Conservation (phyloP, 2,329 filamentous ascomycete genomes). For the Penicillium fuscoglaucum region DNA sequence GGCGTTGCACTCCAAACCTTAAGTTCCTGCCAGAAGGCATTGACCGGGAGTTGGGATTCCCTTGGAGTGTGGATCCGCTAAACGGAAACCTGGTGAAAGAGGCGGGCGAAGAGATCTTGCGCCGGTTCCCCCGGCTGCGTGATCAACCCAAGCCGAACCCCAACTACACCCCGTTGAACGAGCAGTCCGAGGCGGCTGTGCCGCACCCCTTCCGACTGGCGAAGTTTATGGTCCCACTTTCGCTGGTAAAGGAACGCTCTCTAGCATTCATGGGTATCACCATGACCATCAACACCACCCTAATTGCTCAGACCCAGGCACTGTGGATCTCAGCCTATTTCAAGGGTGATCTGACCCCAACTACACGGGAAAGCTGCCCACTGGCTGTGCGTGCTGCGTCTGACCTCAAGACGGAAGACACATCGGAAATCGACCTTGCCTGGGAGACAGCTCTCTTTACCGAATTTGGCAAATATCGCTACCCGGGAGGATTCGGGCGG, state of each 20-base stretch:
- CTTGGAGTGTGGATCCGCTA: slow-evolving; percentile 38
- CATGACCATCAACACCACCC: slow-evolving; percentile 47
- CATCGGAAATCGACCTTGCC: slow-evolving; percentile 38
- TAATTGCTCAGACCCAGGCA: slow-evolving; percentile 51
- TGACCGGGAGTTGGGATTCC: slow-evolving; percentile 50
- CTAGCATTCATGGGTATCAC: slow-evolving; percentile 53
- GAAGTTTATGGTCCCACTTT: slow-evolving; percentile 49
- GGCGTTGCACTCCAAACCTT: slow-evolving; percentile 53
- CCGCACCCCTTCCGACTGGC: slow-evolving; percentile 51
- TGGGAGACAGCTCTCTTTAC: slow-evolving; percentile 63
- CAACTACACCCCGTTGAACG: slow-evolving; percentile 32
- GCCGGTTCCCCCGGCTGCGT: slow-evolving; percentile 52
- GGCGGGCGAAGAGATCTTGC: slow-evolving; percentile 54
- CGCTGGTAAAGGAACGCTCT: slow-evolving; percentile 43
- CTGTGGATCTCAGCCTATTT: slow-evolving; percentile 69
- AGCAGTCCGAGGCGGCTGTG: slow-evolving; percentile 38
- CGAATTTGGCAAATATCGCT: slow-evolving; percentile 69
- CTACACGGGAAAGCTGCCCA: slow-evolving; percentile 27
- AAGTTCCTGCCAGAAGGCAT: slow-evolving; percentile 50
- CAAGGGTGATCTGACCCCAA: slow-evolving; percentile 49
- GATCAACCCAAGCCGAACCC: slow-evolving; percentile 40
- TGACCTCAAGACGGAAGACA: slow-evolving; percentile 16
- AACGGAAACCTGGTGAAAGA: slow-evolving; percentile 39
- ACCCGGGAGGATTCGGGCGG: slow-evolving; percentile 60
- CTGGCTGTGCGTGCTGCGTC: slow-evolving; percentile 11